Evolutionary conservation across 1,284 basidiomycete species (phyloP), one percentile per base, ranked within the genome.

Genomic region (Ustilago xerochloae): DNA sequence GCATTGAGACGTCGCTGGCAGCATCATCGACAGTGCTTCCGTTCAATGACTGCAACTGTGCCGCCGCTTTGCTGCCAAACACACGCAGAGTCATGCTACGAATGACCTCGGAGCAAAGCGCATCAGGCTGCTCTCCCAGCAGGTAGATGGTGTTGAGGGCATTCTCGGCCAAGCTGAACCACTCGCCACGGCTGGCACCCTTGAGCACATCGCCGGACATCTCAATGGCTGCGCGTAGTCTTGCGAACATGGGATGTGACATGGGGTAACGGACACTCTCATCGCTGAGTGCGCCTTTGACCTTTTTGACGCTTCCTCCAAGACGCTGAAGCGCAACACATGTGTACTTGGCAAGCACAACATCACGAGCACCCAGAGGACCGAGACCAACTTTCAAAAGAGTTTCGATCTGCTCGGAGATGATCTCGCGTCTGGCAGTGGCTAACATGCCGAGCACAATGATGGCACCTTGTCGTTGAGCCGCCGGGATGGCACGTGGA

Each of bases 371-470:
- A 24, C 95, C 95, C 1, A 90, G 86, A 6, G 89, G 88, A 0
- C 95, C 95, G 2, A 99, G 86, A n/a, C 97, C 96, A 46, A 96
- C 89, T 82, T 89, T 91, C 32, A 99, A 88, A 68, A 99, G 88
- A 4, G 89, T 87, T 35, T 98, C 94, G 2, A 97, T 90, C 43
- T 90, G 89, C 73, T 97, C 93, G 1, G 90, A 91, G n/a, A 98
- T 89, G 26, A 99, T 90, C 61, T 90, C 90, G 47, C 91, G 88
- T 78, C 89, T 91, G 0, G 95, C 93, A 9, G 94, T 86, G 1
- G 94, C 96, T 30, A 99, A 87, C 96, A 99, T 99, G 38, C 95
- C 92, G 6, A 99, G 88, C 52, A 98, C 91, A 77, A 97, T 94
- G 77, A 98, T 95, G 0, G 95, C 92, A 0, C 95, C 96, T 59